phyloP scores from a whole-genome alignment of 73 alveolate genomes.

The Paramecium biaurelia region DNA sequence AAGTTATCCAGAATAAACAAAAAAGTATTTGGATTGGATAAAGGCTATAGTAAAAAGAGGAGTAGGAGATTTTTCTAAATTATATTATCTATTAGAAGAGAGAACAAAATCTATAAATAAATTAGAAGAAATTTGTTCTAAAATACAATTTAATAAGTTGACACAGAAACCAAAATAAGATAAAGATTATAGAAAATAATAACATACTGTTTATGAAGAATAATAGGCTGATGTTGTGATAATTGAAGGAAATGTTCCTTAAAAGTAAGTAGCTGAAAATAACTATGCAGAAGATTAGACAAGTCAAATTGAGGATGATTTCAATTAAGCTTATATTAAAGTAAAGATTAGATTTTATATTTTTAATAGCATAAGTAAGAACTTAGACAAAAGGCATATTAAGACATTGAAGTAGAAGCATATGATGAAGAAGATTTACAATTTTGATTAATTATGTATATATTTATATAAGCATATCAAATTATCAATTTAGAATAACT shows the following conservation, averaged over 20 bases:
- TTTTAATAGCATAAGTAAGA: not conserved
- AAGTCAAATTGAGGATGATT: not conserved
- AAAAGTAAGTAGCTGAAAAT: not conserved
- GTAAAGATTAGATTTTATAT: not conserved
- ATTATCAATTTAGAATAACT: not conserved
- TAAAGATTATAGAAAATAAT: constrained; percentile 26
- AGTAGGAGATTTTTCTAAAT: constrained; percentile 23
- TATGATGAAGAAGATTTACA: not conserved
- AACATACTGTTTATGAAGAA: constrained; percentile 23
- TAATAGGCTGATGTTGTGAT: not conserved
- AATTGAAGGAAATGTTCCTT: not conserved
- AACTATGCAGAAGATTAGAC: not conserved
- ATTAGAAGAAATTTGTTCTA: not conserved
- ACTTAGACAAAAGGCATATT: not conserved
- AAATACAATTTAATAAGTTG: not conserved
- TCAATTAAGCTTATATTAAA: constrained; percentile 7
- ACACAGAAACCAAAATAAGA: not conserved
- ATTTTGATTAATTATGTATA: constrained; percentile 16
- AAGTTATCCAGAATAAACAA: not conserved
- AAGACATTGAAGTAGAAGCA: not conserved
- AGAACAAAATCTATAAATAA: not conserved
- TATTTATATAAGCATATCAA: not conserved
- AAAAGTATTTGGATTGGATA: not conserved
- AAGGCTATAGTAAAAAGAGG: not conserved
- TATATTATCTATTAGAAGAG: not conserved